A percentile compares a stretch with the other conserved stretches of the same genome.
Conservation (phyloP, 306 rosid species). For the Quercus engelmannii region DNA sequence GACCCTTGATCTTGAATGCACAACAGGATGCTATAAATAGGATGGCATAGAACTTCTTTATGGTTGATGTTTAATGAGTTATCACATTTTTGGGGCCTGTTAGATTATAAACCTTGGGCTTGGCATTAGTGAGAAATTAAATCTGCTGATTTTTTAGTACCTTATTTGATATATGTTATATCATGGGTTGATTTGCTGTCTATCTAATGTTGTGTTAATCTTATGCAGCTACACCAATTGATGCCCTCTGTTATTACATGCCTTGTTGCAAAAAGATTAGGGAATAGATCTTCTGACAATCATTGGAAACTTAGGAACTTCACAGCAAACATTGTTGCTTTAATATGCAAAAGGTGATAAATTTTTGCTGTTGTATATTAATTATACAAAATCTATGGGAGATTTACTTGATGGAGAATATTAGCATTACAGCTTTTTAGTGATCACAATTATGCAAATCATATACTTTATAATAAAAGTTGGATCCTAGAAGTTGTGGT, state of each 20-base stretch:
- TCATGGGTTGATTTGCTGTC: slow-evolving; percentile 15
- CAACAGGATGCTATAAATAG: neutral
- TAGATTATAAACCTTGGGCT: neutral
- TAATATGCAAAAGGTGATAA: slow-evolving; percentile 77
- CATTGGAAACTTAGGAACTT: slow-evolving; percentile 96
- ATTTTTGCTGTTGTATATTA: slow-evolving; percentile 14
- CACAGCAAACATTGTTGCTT: slow-evolving; percentile 70
- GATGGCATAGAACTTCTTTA: neutral
- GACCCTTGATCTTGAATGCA: neutral
- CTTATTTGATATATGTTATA: neutral
- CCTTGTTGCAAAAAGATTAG: slow-evolving; percentile 77
- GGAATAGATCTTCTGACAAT: slow-evolving; percentile 68
- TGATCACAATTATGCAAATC: neutral
- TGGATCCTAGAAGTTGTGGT: no score
- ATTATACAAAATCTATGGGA: neutral
- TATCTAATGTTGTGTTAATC: slow-evolving; percentile 27
- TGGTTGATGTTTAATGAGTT: neutral
- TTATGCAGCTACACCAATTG: slow-evolving; percentile 80
- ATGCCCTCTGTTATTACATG: slow-evolving; percentile 92
- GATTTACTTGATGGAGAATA: slow-evolving; percentile 4
- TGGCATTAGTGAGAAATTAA: neutral
- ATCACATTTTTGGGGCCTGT: neutral
- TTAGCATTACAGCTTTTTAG: neutral
- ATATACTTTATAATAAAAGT: no score
- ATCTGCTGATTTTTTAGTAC: slow-evolving; percentile 15